Evolutionary conservation across 2,329 filamentous ascomycete genomes (phyloP).

Genomic region (Diaporthe ampelina): DNA sequence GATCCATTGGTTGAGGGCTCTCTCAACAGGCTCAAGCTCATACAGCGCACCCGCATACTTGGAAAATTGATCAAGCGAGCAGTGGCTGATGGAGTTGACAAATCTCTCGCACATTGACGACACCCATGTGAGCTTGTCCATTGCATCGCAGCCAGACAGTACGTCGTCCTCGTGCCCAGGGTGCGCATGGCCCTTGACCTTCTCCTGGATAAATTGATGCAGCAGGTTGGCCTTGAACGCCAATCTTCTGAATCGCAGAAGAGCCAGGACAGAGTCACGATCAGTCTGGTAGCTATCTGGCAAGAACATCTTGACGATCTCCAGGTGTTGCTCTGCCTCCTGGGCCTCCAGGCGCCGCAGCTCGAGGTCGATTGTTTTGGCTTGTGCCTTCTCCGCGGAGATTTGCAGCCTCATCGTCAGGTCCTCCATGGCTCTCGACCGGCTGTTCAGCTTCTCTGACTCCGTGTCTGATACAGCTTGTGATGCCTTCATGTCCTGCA

Average conservation of each 20-base stretch:
- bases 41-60: constrained; percentile 84
- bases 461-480: constrained; percentile 94
- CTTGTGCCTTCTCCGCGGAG: constrained; percentile 90
- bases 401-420: constrained; percentile 94
- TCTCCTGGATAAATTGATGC: constrained; percentile 83
- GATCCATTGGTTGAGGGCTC: constrained; percentile 89
- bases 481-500: constrained; percentile 93
- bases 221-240: constrained; percentile 89
- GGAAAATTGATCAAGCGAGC: constrained; percentile 82
- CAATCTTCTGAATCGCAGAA: constrained; percentile 89
- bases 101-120: constrained; percentile 87
- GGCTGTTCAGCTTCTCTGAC: constrained; percentile 88
- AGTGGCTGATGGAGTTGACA: constrained; percentile 82
- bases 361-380: constrained; percentile 94
- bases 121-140: constrained; percentile 90
- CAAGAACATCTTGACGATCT: constrained; percentile 90
- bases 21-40: constrained; percentile 92
- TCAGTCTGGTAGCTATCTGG: constrained; percentile 87
- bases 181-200: constrained; percentile 76
- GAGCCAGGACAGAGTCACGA: constrained; percentile 86
- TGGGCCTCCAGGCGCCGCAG: constrained; percentile 88
- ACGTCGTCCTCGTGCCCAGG: constrained; percentile 81
- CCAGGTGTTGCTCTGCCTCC: constrained; percentile 88
- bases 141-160: constrained; percentile 83
- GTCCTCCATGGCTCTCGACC: constrained; percentile 95